A percentile compares a stretch with the other conserved stretches of the same genome.
phyloP scores from a whole-genome alignment of 805 yeast genomes.

The Lachancea quebecensis region DNA sequence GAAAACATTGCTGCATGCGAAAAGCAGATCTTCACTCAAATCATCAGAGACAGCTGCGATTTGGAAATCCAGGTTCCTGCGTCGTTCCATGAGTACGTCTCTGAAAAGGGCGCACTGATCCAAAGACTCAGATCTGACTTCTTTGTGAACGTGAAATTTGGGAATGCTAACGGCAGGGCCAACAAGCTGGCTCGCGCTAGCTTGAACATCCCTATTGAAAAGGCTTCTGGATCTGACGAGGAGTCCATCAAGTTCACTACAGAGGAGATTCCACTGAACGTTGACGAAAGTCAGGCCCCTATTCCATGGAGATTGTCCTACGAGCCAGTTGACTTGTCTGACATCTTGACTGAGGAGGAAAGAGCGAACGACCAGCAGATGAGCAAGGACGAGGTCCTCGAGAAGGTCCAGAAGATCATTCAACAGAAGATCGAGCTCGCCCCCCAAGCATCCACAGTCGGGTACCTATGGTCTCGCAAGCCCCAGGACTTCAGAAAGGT shows the following conservation, averaged over 20 bases:
- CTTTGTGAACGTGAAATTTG: slow-evolving; percentile 55
- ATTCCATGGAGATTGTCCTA: slow-evolving; percentile 64
- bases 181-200: slow-evolving; percentile 39
- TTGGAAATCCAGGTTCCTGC: slow-evolving; percentile 52
- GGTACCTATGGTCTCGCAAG: slow-evolving; percentile 56
- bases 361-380: slow-evolving; percentile 36
- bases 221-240: slow-evolving; percentile 37
- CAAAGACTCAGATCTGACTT: slow-evolving; percentile 46
- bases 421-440: slow-evolving; percentile 44
- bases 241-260: slow-evolving; percentile 43
- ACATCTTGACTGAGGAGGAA: slow-evolving; percentile 22
- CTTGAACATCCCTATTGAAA: slow-evolving; percentile 42
- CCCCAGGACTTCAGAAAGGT: slow-evolving; percentile 49
- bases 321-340: slow-evolving; percentile 29
- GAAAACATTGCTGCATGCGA: slow-evolving; percentile 59
- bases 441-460: slow-evolving; percentile 41
- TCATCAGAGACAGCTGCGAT: slow-evolving; percentile 53
- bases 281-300: slow-evolving; percentile 25
- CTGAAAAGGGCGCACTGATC: slow-evolving; percentile 60
- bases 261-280: slow-evolving; percentile 28
- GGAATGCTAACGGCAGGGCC: slow-evolving; percentile 44
- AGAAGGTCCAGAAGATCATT: slow-evolving; percentile 33
- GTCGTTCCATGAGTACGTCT: slow-evolving; percentile 48
- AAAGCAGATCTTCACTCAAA: slow-evolving; percentile 45
- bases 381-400: slow-evolving; percentile 42